These are phyloP conservation scores for Alternaria atra DNA, from an alignment of 2,329 filamentous ascomycete genomes.

Conservation along the genomic window DNA sequence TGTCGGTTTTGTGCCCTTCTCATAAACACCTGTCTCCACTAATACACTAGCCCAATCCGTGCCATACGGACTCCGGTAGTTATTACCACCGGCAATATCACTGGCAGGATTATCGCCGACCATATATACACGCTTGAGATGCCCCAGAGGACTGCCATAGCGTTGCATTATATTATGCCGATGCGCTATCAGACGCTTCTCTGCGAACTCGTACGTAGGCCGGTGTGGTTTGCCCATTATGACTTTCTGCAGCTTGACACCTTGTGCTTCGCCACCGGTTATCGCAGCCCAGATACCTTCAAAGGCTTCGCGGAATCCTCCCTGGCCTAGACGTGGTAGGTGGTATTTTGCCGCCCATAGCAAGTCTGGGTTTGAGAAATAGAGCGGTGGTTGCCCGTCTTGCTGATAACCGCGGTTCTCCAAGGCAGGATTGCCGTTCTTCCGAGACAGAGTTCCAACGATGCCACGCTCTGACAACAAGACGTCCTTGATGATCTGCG, in stretches of 20 bases:
- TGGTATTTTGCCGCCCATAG: slow-evolving; percentile 88
- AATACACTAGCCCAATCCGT: slow-evolving; percentile 81
- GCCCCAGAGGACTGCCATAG: slow-evolving; percentile 40
- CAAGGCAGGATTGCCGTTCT: slow-evolving; percentile 71
- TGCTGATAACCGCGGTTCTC: slow-evolving; percentile 82
- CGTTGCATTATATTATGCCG: slow-evolving; percentile 60
- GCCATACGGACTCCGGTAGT: slow-evolving; percentile 71
- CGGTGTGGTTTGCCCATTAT: slow-evolving; percentile 85
- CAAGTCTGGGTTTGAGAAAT: slow-evolving; percentile 90
- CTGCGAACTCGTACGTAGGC: slow-evolving; percentile 84
- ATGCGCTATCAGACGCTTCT: slow-evolving; percentile 73
- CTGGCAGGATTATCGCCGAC: slow-evolving; percentile 79
- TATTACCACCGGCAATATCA: slow-evolving; percentile 88
- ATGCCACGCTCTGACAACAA: slow-evolving; percentile 81
- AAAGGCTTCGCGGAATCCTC: slow-evolving; percentile 84
- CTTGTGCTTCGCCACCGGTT: slow-evolving; percentile 66
- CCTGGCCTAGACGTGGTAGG: slow-evolving; percentile 87
- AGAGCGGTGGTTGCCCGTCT: slow-evolving; percentile 81
- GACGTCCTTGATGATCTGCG: slow-evolving; percentile 83
- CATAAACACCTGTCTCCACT: slow-evolving; percentile 82
- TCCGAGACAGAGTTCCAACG: slow-evolving; percentile 78
- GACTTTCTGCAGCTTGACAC: slow-evolving; percentile 67
- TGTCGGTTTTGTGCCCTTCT: slow-evolving; percentile 62
- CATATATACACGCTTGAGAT: slow-evolving; percentile 87
- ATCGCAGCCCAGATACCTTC: slow-evolving; percentile 80